A percentile compares a stretch with the other conserved stretches of the same genome.
phyloP scores from a whole-genome alignment of 163 green algal species.

The Scenedesmus sp. region DNA sequence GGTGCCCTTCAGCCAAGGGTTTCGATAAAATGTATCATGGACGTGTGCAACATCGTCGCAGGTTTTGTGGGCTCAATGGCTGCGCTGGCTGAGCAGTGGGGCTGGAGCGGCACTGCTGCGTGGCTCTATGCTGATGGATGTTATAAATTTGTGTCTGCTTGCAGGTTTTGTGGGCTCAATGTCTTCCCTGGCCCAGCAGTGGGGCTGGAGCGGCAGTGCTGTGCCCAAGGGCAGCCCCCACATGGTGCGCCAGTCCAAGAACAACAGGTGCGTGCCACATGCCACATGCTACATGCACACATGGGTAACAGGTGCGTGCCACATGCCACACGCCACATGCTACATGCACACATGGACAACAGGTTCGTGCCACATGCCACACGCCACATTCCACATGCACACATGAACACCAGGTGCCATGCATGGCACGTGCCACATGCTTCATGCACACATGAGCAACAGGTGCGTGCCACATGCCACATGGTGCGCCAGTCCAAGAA shows the following conservation, averaged over 20 bases:
- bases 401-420: too few relatives aligned
- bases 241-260: constrained; percentile 35
- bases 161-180: constrained; percentile 56
- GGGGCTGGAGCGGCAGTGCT: constrained; percentile 58
- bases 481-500: too few relatives aligned
- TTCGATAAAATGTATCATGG: not conserved
- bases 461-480: too few relatives aligned
- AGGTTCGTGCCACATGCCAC: too few relatives aligned
- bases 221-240: constrained; percentile 39
- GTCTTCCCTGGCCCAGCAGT: constrained; percentile 48
- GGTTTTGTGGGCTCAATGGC: not conserved
- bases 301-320: too few relatives aligned
- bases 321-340: too few relatives aligned
- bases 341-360: too few relatives aligned
- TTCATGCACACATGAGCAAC: too few relatives aligned
- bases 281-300: too few relatives aligned
- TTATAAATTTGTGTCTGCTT: not conserved
- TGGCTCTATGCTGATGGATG: not conserved
- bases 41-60: not conserved
- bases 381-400: too few relatives aligned
- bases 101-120: not conserved
- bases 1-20: too few relatives aligned
- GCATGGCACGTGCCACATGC: too few relatives aligned
- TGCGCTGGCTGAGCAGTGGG: not conserved
- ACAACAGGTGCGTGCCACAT: constrained; percentile 36